Evolutionary conservation across 805 yeast species (phyloP).

Genomic region (Wickerhamiella occidentalis): DNA sequence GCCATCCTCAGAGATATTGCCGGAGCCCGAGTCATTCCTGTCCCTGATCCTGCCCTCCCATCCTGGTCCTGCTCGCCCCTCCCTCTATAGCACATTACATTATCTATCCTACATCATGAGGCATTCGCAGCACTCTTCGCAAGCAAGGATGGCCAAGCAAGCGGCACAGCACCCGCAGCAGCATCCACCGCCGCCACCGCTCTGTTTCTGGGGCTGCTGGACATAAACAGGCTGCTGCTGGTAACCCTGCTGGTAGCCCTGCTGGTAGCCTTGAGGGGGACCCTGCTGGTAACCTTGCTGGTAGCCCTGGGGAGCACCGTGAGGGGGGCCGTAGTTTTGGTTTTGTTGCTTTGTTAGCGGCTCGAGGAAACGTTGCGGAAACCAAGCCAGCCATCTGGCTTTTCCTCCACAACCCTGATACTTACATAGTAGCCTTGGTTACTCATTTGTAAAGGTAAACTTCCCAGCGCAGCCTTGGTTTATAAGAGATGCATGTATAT

Average conservation of each 20-base stretch:
- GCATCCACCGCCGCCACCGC: slow-evolving; percentile 20
- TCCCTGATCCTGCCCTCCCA: too few relatives aligned
- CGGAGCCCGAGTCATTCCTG: too few relatives aligned
- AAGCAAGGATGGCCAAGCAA: slow-evolving; percentile 14
- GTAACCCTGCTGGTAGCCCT: slow-evolving; percentile 15
- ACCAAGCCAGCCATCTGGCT: too few relatives aligned
- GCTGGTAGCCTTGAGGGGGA: slow-evolving; percentile 10
- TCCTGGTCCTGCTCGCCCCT: too few relatives aligned
- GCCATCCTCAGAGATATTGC: too few relatives aligned
- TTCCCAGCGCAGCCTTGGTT: neutral
- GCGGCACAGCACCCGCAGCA: slow-evolving; percentile 22
- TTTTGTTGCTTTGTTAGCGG: slow-evolving; percentile 3
- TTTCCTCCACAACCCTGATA: neutral
- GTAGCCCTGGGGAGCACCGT: slow-evolving; percentile 9
- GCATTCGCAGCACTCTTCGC: slow-evolving; percentile 12
- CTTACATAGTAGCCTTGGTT: slow-evolving; percentile 14
- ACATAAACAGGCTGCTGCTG: slow-evolving; percentile 29
- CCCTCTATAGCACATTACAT: too few relatives aligned
- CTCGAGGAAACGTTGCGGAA: too few relatives aligned
- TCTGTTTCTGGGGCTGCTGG: slow-evolving; percentile 23
- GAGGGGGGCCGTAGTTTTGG: slow-evolving; percentile 12
- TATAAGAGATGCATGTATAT: neutral
- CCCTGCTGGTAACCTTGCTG: slow-evolving; percentile 22
- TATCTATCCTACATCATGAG: slow-evolving; percentile 5
- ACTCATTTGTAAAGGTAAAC: slow-evolving; percentile 4